Evolutionary conservation across 2,329 filamentous ascomycete species (phyloP), one percentile per base, ranked within the genome.

Genomic region (Aspergillus caelatus): DNA sequence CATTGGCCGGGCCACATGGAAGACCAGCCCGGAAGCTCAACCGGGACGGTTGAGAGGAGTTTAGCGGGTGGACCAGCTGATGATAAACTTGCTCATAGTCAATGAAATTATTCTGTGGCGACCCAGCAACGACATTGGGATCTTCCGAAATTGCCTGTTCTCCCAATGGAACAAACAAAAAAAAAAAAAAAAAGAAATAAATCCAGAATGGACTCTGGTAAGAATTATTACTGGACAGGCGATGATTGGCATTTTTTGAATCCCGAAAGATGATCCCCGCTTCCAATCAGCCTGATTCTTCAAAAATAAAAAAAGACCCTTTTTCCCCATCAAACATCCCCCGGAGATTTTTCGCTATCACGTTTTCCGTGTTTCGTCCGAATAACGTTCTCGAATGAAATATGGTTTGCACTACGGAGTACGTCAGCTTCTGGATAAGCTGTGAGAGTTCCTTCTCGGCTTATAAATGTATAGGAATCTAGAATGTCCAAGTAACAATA

Each of bases 1-100:
- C 46, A 64, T 67, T 67, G 64, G 62, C 55, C 26, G 58, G 55
- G 41, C 58, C 59, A 57, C 56, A 67, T 65, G 65, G 59, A 50
- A 63, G 34, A 16, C 48, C 26, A 61, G 28, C 54, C 53, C 61
- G 61, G 61, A 59, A 46, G 61, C 28, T 62, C 53, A 64, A 58
- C 62, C 59, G 62, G 62, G 62, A 58, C 48, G 59, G 62, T 59
- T 52, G 21, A 57, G 39, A 43, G 19, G 48, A 52, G 50, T 39
- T 52, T 64, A 64, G 60, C 62, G 58, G 46, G 62, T 55, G 62
- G 62, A 55, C 54, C 55, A 41, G 55, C 39, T 61, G 58, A 58
- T 52, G 55, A 46, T 52, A 52, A 52, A 53, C 57, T 60, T 58
- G 32, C 50, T 60, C 56, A 48, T 58, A n/a, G 28, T 41, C 52